Evolutionary conservation across 2,329 filamentous ascomycete species (phyloP).

Genomic region (Cytospora chrysosperma): DNA sequence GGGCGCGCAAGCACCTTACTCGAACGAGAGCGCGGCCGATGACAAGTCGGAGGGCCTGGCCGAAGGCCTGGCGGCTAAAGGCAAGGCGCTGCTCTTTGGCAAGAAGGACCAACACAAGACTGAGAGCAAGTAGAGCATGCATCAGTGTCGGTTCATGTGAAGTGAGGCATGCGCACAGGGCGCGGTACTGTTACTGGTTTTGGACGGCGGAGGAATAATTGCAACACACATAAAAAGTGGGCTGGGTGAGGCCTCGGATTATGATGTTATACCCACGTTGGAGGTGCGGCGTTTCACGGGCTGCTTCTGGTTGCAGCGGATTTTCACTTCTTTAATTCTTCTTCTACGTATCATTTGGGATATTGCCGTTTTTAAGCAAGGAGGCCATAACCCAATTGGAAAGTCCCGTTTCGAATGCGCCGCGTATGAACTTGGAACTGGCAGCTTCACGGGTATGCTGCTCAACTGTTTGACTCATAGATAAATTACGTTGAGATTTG

Average conservation of each 20-base stretch:
- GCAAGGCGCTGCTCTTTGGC: slow-evolving; percentile 50
- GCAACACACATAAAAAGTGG: not conserved
- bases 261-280: slow-evolving; percentile 11
- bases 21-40: slow-evolving; percentile 31
- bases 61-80: slow-evolving; percentile 40
- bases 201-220: not conserved
- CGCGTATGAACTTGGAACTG: not conserved
- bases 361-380: not conserved
- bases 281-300: slow-evolving; percentile 7
- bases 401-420: not conserved
- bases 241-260: not conserved
- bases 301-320: slow-evolving; percentile 3
- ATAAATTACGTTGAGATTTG: not conserved
- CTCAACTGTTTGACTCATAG: not conserved
- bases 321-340: not conserved
- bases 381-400: not conserved
- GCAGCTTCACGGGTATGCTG: not conserved
- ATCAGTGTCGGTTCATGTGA: not conserved
- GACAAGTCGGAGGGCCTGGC: slow-evolving; percentile 34
- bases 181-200: not conserved
- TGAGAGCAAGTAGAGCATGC: slow-evolving; percentile 1
- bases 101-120: slow-evolving; percentile 43
- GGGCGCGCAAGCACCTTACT: slow-evolving; percentile 32
- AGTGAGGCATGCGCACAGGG: not conserved
- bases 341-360: not conserved